phyloP scores from a whole-genome alignment of 768 basidiomycete genomes.

The Kwoniella shandongensis region DNA sequence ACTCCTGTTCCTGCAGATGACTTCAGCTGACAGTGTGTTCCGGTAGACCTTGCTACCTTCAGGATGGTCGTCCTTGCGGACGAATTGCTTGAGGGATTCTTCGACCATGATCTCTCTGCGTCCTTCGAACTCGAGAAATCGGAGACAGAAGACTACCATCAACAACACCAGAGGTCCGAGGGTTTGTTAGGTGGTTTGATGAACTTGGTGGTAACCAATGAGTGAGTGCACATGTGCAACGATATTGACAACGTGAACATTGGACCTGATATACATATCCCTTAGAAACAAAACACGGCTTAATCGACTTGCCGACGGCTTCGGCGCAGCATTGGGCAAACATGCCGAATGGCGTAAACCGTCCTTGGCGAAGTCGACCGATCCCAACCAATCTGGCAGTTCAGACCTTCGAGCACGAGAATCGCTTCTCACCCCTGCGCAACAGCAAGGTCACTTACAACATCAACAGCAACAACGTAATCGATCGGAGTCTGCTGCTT shows the following conservation, averaged over 20 bases:
- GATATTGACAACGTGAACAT: neutral
- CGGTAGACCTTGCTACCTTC: conserved; percentile 64
- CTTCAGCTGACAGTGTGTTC: conserved; percentile 13
- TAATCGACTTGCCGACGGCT: conserved; percentile 87
- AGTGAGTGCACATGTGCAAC: conserved; percentile 37
- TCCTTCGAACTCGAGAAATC: conserved; percentile 79
- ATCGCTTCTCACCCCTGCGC: conserved; percentile 67
- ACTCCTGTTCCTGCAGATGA: neutral
- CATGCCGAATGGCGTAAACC: conserved; percentile 66
- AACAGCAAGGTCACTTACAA: conserved; percentile 27
- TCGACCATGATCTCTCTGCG: conserved; percentile 82
- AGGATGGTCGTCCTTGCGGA: conserved; percentile 98
- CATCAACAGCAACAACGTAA: conserved; percentile 22
- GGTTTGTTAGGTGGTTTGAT: conserved; percentile 69
- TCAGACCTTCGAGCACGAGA: conserved; percentile 82
- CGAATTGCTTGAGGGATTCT: conserved; percentile 94
- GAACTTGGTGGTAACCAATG: conserved; percentile 84
- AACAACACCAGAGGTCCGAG: conserved; percentile 54
- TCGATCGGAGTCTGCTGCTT: conserved; percentile 54
- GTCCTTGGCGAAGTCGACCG: conserved; percentile 75
- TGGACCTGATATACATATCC: neutral
- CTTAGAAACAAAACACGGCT: conserved; percentile 80
- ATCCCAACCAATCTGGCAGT: conserved; percentile 58
- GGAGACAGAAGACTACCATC: conserved; percentile 55
- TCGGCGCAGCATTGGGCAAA: conserved; percentile 90